Conservation (phyloP, 805 yeast species). For the Clavispora asparagi region DNA sequence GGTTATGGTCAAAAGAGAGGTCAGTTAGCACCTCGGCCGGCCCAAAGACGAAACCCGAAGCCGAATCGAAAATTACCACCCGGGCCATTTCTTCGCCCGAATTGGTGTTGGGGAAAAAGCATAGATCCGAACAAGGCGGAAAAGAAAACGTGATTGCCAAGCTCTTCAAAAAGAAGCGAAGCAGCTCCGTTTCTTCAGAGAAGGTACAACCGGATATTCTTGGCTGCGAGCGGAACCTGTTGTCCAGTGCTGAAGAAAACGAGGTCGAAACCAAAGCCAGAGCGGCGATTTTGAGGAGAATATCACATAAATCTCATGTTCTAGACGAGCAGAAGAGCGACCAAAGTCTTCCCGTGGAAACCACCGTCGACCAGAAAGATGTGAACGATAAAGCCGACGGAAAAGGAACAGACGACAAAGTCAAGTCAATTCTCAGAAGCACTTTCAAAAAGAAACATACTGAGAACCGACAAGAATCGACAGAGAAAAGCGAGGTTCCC, state of each 20-base stretch:
- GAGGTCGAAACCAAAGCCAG: not conserved
- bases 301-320: not conserved
- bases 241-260: not conserved
- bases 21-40: not conserved
- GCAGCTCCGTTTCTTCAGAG: constrained; percentile 13
- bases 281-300: not conserved
- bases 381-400: not conserved
- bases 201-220: not conserved
- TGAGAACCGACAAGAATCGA: constrained; percentile 3
- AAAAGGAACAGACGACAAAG: constrained; percentile 5
- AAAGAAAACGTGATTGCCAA: constrained; percentile 39
- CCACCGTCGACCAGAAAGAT: not conserved
- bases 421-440: constrained; percentile 11
- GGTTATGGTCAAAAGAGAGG: constrained; percentile 36
- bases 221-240: not conserved
- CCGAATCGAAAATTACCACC: constrained; percentile 9
- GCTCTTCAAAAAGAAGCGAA: constrained; percentile 32
- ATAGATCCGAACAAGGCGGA: constrained; percentile 13
- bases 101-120: constrained; percentile 8
- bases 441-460: constrained; percentile 11
- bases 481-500: constrained; percentile 1
- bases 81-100: constrained; percentile 39
- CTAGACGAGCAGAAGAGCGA: not conserved
- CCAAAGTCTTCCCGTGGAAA: not conserved
- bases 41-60: not conserved